Conservation (phyloP, 2,329 filamentous ascomycete genomes). For the Seiridium unicorne region DNA sequence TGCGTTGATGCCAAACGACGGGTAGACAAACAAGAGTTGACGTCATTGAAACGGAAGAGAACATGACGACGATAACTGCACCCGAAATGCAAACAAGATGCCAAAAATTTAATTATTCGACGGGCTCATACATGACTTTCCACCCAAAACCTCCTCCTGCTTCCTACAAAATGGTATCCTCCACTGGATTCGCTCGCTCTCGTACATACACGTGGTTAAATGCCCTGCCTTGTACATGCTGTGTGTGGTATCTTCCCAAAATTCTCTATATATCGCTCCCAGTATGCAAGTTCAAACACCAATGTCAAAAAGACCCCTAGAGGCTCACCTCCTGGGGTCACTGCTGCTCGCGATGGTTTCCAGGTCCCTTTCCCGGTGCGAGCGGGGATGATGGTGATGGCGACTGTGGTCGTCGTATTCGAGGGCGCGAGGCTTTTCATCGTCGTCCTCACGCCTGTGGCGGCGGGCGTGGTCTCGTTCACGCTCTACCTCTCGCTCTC, state of each 20-base stretch:
- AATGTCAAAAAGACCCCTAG: neutral
- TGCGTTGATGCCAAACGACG: too few relatives aligned
- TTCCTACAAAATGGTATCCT: neutral
- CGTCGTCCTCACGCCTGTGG: constrained; percentile 18
- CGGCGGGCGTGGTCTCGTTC: constrained; percentile 23
- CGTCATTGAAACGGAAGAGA: neutral
- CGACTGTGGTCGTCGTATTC: constrained; percentile 21
- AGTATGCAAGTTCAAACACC: neutral
- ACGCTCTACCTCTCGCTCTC: constrained; percentile 19
- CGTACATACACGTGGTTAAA: neutral
- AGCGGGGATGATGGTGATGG: constrained; percentile 15
- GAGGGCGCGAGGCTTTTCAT: constrained; percentile 19
- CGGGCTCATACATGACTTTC: neutral
- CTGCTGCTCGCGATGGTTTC: constrained; percentile 15
- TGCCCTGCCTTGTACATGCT: constrained; percentile 2
- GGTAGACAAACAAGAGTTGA: neutral
- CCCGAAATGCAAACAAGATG: neutral
- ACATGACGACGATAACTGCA: neutral
- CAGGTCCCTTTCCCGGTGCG: constrained; percentile 18
- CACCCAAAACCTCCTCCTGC: neutral
- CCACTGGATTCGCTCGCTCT: neutral
- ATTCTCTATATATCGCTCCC: constrained; percentile 2
- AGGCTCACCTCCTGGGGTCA: constrained; percentile 17
- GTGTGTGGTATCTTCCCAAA: neutral
- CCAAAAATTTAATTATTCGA: neutral